phyloP scores from a whole-genome alignment of 768 basidiomycete species.

The Mycena epipterygia region DNA sequence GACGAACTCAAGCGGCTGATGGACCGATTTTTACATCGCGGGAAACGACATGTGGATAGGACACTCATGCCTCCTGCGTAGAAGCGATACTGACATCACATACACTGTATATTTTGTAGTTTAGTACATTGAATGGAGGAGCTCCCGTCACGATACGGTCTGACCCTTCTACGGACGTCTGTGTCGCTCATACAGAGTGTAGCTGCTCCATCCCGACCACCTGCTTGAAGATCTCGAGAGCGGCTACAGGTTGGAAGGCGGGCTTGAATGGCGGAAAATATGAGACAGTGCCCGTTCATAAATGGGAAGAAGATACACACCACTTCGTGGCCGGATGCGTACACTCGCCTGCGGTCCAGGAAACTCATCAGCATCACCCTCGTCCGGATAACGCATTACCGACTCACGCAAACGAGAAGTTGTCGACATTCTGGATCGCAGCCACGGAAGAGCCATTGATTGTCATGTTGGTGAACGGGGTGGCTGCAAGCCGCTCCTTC shows the following conservation, averaged over 20 bases:
- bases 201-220: constrained; percentile 64
- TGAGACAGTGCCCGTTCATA: neutral
- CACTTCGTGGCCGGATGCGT: constrained; percentile 72
- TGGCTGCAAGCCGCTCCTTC: constrained; percentile 51
- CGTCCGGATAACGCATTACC: neutral
- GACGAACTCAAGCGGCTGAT: constrained; percentile 13
- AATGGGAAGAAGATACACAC: constrained; percentile 51
- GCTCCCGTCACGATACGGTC: too few species aligned
- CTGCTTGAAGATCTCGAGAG: constrained; percentile 72
- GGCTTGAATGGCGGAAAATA: constrained; percentile 52
- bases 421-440: constrained; percentile 73
- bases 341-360: constrained; percentile 61
- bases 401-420: constrained; percentile 77
- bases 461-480: constrained; percentile 67
- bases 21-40: constrained; percentile 10
- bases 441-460: constrained; percentile 66
- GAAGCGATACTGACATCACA: too few species aligned
- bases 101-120: constrained; percentile 17
- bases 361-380: too few species aligned
- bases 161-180: neutral
- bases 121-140: neutral
- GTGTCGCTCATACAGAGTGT: too few species aligned
- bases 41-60: neutral
- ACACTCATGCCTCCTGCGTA: too few species aligned
- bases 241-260: constrained; percentile 71